Conservation (phyloP, 2,329 filamentous ascomycete genomes). For the Ophiostoma pallidulum region DNA sequence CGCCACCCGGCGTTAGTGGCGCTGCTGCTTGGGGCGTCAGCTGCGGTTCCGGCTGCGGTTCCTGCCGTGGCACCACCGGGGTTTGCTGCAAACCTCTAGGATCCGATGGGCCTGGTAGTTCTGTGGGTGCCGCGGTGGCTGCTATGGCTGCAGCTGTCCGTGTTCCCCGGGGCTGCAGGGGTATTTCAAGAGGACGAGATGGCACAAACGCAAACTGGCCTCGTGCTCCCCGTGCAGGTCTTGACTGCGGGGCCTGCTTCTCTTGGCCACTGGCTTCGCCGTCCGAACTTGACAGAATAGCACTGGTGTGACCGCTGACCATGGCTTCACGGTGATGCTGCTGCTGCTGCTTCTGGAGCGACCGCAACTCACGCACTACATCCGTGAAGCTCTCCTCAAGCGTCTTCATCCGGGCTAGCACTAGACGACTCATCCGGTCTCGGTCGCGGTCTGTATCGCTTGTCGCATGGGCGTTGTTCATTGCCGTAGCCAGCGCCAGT, state of each 20-base stretch:
- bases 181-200: no score
- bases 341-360: conserved; percentile 36
- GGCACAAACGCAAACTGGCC: no score
- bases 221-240: no score
- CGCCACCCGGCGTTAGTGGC: background rate
- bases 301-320: conserved; percentile 24
- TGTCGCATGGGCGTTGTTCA: conserved; percentile 27
- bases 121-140: no score
- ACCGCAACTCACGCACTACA: conserved; percentile 71
- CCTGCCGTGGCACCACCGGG: no score
- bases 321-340: conserved; percentile 1
- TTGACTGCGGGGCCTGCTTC: no score
- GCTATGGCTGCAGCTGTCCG: no score
- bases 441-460: conserved; percentile 38
- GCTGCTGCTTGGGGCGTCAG: background rate
- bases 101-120: no score
- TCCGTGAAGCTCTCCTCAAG: conserved; percentile 86
- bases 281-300: conserved; percentile 38
- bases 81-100: no score
- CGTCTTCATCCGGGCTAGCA: conserved; percentile 85
- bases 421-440: conserved; percentile 68
- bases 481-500: conserved; percentile 62
- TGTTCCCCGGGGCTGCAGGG: no score
- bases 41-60: no score
- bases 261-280: conserved; percentile 26